Evolutionary conservation across 2,329 filamentous ascomycete genomes (phyloP).

Genomic region (Paraphoma chrysanthemicola): DNA sequence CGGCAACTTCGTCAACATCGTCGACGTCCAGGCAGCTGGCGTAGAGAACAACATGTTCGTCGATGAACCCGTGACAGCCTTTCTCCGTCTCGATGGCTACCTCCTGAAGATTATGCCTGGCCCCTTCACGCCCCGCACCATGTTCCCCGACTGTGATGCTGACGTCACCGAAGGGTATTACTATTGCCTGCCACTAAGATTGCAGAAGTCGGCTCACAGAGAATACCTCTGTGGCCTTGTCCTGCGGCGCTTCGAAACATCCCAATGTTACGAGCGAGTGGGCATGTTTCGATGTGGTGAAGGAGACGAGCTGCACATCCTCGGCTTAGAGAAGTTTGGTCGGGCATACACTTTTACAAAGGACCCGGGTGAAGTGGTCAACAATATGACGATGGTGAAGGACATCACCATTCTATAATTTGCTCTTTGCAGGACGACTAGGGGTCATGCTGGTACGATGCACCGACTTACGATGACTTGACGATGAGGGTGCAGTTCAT

Average conservation of each 20-base stretch:
- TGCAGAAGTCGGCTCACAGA: not conserved
- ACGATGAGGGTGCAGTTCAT: not conserved
- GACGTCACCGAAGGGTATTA: not conserved
- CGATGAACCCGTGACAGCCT: not conserved
- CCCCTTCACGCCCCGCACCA: not conserved
- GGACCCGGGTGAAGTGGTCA: not conserved
- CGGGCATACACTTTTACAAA: not conserved
- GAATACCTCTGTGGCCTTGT: not conserved
- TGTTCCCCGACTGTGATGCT: not conserved
- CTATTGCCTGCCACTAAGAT: not conserved
- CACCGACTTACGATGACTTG: not conserved
- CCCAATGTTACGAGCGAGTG: not conserved
- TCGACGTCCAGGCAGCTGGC: not conserved
- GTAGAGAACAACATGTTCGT: not conserved
- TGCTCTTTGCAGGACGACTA: not conserved
- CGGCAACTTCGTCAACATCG: not conserved
- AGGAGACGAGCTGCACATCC: not conserved
- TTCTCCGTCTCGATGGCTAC: not conserved
- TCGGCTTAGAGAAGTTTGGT: not conserved
- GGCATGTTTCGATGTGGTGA: not conserved
- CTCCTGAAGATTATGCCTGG: not conserved
- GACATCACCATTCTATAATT: not conserved
- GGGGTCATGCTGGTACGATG: not conserved
- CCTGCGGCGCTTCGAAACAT: not conserved
- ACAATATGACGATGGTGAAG: not conserved